Conservation (phyloP, 371 early-diverging fungal genomes). For the Mortierella sp. region DNA sequence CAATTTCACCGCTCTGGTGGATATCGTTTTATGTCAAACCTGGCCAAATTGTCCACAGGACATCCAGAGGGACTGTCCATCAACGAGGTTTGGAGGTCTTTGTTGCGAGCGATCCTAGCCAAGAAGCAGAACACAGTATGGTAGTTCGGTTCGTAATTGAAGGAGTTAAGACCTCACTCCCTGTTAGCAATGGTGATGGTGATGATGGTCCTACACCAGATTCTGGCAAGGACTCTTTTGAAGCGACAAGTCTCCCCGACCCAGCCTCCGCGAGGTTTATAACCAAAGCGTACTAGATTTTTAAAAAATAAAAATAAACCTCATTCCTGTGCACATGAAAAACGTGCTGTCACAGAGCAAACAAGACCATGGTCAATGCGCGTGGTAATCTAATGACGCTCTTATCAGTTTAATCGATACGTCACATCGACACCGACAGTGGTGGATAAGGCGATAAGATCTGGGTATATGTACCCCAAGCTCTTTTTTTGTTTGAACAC, state of each 20-base stretch:
- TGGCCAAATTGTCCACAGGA: constrained; percentile 13
- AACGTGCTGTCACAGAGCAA: no score
- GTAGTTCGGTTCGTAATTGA: constrained; percentile 50
- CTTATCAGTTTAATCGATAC: no score
- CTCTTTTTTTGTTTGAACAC: no score
- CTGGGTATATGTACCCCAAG: no score
- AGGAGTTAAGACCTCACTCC: constrained; percentile 5
- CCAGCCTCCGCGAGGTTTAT: constrained; percentile 4
- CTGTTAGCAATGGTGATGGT: neutral
- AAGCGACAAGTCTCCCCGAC: constrained; percentile 13
- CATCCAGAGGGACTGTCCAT: constrained; percentile 30
- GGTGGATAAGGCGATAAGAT: no score
- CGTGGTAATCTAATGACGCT: no score
- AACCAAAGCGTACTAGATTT: neutral
- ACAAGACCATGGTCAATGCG: no score
- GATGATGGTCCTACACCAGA: no score
- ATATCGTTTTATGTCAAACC: constrained; percentile 40
- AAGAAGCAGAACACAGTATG: constrained; percentile 38
- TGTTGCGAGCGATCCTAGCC: constrained; percentile 24
- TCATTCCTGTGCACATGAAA: no score
- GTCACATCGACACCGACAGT: no score
- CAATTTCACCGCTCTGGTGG: constrained; percentile 39
- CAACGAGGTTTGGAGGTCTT: constrained; percentile 28
- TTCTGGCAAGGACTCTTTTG: neutral
- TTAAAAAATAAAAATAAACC: no score